Percentiles rank a stretch among this genome's conserved stretches.
These are phyloP conservation scores for Lanmaoa pseudosensibilis DNA, from an alignment of 768 basidiomycete genomes.

Conservation along the genomic window DNA sequence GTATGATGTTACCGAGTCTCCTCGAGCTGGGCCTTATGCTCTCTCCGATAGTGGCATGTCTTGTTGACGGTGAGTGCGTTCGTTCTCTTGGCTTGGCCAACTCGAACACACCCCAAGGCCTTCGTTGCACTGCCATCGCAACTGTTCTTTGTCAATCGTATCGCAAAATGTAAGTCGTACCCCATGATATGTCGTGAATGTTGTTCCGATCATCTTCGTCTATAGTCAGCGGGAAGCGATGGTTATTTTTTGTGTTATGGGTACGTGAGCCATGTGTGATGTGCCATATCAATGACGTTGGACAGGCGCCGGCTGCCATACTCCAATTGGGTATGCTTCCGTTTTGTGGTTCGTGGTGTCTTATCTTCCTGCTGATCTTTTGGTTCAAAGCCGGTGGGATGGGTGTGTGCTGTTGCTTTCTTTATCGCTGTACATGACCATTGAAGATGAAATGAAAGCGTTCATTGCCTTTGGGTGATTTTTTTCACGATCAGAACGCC, in stretches of 20 bases:
- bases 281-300: slow-evolving; percentile 5
- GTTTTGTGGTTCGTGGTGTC: neutral
- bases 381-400: slow-evolving; percentile 9
- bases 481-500: neutral
- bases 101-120: neutral
- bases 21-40: neutral
- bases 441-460: slow-evolving; percentile 9
- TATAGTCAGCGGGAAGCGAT: slow-evolving; percentile 16
- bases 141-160: slow-evolving; percentile 21
- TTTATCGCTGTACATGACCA: neutral
- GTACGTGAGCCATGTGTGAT: slow-evolving; percentile 2
- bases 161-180: slow-evolving; percentile 17
- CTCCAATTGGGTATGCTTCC: slow-evolving; percentile 17
- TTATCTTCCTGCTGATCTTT: neutral
- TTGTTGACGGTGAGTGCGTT: slow-evolving; percentile 16
- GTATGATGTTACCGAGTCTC: neutral
- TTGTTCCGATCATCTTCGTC: neutral
- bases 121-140: slow-evolving; percentile 21
- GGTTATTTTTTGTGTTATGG: slow-evolving; percentile 15
- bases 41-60: slow-evolving; percentile 19
- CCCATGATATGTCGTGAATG: neutral
- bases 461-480: slow-evolving; percentile 17
- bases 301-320: slow-evolving; percentile 16
- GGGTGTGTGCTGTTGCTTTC: slow-evolving; percentile 4
- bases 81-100: neutral